phyloP scores from a whole-genome alignment of 495 filamentous ascomycete species.

The Bombardia bombarda region DNA sequence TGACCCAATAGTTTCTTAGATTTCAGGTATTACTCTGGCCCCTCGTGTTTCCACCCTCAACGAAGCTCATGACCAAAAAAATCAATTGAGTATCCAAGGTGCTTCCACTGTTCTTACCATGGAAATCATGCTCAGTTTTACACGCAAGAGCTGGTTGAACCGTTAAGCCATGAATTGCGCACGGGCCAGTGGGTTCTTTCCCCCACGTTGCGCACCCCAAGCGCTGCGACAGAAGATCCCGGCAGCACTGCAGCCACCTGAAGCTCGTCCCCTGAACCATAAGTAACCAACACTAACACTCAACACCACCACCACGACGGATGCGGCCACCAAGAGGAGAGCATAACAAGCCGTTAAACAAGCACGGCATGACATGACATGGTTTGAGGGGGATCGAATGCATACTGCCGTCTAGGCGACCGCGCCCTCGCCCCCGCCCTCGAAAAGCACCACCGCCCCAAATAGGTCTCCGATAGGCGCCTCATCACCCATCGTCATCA shows the following conservation, averaged over 20 bases:
- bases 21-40: background rate
- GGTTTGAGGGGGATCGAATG: slow-evolving; percentile 5
- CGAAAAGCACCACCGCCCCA: background rate
- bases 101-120: too few species aligned
- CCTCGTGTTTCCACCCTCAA: too few species aligned
- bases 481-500: slow-evolving; percentile 12
- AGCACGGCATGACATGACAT: too few species aligned
- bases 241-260: too few species aligned
- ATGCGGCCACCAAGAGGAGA: background rate
- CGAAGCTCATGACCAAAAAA: too few species aligned
- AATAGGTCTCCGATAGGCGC: background rate
- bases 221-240: too few species aligned
- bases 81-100: too few species aligned
- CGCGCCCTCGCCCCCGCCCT: background rate
- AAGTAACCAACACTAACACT: background rate
- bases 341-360: too few species aligned
- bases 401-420: slow-evolving; percentile 4
- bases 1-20: background rate
- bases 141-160: too few species aligned
- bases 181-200: too few species aligned
- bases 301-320: background rate
- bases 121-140: too few species aligned
- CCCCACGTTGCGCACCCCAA: background rate
- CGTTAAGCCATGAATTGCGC: too few species aligned
- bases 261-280: background rate